Conservation (phyloP, 139 green algal species). For the Closterium sp. region DNA sequence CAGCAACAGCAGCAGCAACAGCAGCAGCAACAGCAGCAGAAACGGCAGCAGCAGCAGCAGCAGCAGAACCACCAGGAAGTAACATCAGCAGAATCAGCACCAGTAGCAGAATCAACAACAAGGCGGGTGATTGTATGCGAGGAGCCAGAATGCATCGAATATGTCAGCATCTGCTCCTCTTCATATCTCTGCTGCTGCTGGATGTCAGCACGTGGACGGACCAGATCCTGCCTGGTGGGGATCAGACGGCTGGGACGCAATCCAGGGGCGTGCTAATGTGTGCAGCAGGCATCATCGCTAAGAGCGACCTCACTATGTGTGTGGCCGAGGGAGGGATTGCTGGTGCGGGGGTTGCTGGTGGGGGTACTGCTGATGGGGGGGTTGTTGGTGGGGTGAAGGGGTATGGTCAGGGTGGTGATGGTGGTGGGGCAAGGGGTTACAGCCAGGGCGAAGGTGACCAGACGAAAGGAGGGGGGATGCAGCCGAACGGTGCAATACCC, state of each 20-base stretch:
- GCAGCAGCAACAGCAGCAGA: too few relatives aligned
- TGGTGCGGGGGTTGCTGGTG: neutral
- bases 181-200: neutral
- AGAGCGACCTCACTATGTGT: neutral
- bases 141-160: neutral
- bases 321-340: neutral
- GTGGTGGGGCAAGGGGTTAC: too few relatives aligned
- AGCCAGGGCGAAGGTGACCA: too few relatives aligned
- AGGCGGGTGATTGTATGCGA: too few relatives aligned
- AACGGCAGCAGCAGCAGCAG: too few relatives aligned
- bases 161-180: neutral
- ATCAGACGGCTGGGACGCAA: neutral
- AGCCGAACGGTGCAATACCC: too few relatives aligned
- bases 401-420: too few relatives aligned
- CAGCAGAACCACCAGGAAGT: too few relatives aligned
- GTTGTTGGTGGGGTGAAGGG: too few relatives aligned
- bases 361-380: too few relatives aligned
- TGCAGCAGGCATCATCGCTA: neutral
- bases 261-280: neutral
- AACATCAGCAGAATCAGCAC: neutral
- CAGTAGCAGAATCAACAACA: neutral
- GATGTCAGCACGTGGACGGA: neutral
- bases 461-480: too few relatives aligned
- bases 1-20: too few relatives aligned
- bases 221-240: neutral